Conservation (phyloP, 345 rosid genomes). For the Gossypium australe region DNA sequence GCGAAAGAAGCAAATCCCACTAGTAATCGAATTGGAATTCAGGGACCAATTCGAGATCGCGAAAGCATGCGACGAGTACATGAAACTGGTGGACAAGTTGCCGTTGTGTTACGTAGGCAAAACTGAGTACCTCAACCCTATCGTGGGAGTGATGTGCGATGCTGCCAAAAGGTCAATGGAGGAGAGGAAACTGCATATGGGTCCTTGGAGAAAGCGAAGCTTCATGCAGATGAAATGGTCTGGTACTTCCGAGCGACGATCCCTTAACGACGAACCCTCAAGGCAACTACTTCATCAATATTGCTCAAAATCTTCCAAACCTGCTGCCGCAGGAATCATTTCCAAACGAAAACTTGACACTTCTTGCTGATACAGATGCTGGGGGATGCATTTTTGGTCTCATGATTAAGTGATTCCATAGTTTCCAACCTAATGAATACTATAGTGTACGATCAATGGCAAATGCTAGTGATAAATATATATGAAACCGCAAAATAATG, state of each 20-base stretch:
- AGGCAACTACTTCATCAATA: constrained; percentile 1
- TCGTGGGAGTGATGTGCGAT: constrained; percentile 31
- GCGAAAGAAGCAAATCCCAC: constrained; percentile 33
- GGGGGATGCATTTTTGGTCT: not conserved
- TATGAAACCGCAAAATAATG: not conserved
- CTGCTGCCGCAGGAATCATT: not conserved
- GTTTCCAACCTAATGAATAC: not conserved
- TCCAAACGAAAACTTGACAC: not conserved
- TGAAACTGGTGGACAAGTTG: constrained; percentile 21
- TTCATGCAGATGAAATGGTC: constrained; percentile 63
- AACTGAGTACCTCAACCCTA: constrained; percentile 29
- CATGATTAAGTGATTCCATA: too few relatives aligned
- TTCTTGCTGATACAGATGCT: not conserved
- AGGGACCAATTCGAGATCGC: constrained; percentile 41
- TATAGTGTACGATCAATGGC: too few relatives aligned
- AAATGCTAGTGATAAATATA: too few relatives aligned
- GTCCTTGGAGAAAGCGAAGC: constrained; percentile 44
- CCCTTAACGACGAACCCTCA: not conserved
- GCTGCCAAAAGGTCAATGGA: constrained; percentile 43
- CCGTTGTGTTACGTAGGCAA: constrained; percentile 42
- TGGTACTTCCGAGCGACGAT: not conserved
- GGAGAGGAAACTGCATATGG: constrained; percentile 41
- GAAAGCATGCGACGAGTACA: constrained; percentile 36
- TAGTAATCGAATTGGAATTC: constrained; percentile 39
- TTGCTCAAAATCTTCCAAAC: constrained; percentile 11